These are phyloP conservation scores for Nicotiana attenuata DNA, from an alignment of 257 asterid species.

Conservation along the genomic window DNA sequence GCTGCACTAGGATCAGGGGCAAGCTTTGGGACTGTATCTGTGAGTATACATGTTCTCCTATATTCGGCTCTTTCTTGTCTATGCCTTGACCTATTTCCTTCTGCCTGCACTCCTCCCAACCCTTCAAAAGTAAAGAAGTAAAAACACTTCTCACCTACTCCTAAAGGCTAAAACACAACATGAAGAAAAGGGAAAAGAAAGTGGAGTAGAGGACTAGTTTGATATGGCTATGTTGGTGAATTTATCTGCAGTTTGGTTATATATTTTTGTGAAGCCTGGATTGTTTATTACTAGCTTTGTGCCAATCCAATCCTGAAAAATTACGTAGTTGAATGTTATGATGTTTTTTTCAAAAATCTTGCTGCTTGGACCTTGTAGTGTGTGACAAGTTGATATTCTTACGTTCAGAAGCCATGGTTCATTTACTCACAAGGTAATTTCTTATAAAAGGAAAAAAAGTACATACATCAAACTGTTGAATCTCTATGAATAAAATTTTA, in stretches of 20 bases:
- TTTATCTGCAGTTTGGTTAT: not conserved
- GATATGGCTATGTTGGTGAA: not conserved
- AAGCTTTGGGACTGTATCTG: constrained; percentile 74
- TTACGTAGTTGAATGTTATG: not conserved
- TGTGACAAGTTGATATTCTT: not conserved
- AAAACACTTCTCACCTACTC: not conserved
- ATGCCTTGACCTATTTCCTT: not conserved
- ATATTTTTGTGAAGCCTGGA: not conserved
- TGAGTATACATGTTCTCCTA: constrained; percentile 35
- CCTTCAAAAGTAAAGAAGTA: not conserved
- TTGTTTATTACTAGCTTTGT: not conserved
- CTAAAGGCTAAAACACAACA: not conserved
- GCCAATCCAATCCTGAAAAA: not conserved
- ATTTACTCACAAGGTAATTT: not conserved
- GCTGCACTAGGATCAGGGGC: constrained; percentile 76
- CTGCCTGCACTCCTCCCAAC: not conserved
- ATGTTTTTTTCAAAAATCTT: constrained; percentile 1
- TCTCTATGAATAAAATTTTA: not conserved
- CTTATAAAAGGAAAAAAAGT: not conserved
- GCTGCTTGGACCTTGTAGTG: not conserved
- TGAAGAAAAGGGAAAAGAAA: not conserved
- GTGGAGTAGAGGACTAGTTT: not conserved
- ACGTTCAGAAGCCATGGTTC: not conserved
- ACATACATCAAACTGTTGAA: not conserved
- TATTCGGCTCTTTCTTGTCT: not conserved